A percentile compares a stretch with the other conserved stretches of the same genome.
phyloP scores from a whole-genome alignment of 1,284 basidiomycete species.

The Stygiomarasmius scandens region DNA sequence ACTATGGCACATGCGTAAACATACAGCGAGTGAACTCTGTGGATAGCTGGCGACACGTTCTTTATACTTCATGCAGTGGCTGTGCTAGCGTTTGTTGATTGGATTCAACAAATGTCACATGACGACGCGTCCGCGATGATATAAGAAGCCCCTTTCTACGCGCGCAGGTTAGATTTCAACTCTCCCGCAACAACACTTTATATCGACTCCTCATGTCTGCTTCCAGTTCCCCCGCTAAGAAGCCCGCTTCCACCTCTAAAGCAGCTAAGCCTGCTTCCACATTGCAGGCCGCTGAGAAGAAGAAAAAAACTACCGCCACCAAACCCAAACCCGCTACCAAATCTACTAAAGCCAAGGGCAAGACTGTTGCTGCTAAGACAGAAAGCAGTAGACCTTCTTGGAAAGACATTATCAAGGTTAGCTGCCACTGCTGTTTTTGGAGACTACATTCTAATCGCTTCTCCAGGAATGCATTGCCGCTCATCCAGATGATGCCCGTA shows the following conservation, averaged over 20 bases:
- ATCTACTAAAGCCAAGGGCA: slow-evolving; percentile 23
- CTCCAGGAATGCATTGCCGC: slow-evolving; percentile 68
- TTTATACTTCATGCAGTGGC: slow-evolving; percentile 17
- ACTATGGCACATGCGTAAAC: not conserved
- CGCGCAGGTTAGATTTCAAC: not conserved
- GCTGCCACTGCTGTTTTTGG: slow-evolving; percentile 18
- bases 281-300: slow-evolving; percentile 22
- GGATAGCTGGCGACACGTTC: not conserved
- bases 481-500: slow-evolving; percentile 65
- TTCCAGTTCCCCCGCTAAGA: slow-evolving; percentile 22
- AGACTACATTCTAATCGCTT: slow-evolving; percentile 13
- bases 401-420: slow-evolving; percentile 65
- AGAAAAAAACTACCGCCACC: slow-evolving; percentile 9
- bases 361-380: not conserved
- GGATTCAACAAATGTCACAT: slow-evolving; percentile 35
- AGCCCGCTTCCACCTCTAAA: slow-evolving; percentile 11
- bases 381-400: slow-evolving; percentile 44
- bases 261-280: slow-evolving; percentile 12
- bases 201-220: slow-evolving; percentile 8
- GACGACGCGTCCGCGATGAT: slow-evolving; percentile 8
- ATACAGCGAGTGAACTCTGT: not conserved
- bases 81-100: slow-evolving; percentile 19
- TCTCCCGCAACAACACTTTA: slow-evolving; percentile 15
- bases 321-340: slow-evolving; percentile 40
- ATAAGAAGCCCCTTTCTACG: slow-evolving; percentile 6